Evolutionary conservation across 31 red algal genomes (phyloP).

Genomic region (Endocladia muricata): DNA sequence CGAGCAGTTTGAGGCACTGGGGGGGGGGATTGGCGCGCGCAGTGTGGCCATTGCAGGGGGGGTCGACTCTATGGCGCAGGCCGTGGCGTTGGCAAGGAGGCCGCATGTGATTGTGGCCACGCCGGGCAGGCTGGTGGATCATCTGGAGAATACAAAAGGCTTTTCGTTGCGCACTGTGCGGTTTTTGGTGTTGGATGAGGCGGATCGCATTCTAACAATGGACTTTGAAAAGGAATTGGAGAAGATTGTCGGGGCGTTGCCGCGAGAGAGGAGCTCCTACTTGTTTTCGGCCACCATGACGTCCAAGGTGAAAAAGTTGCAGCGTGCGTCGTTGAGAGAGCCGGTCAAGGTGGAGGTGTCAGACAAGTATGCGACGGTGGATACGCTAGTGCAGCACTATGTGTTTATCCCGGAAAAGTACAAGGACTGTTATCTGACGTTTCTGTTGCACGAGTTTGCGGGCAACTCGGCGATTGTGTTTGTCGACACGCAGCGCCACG

Average conservation of each 20-base stretch:
- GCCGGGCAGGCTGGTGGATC: slow-evolving; percentile 96
- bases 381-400: slow-evolving; percentile 90
- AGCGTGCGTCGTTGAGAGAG: slow-evolving; percentile 77
- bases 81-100: slow-evolving; percentile 88
- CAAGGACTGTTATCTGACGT: slow-evolving; percentile 92
- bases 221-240: slow-evolving; percentile 99
- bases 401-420: slow-evolving; percentile 90
- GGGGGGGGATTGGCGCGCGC: slow-evolving; percentile 63
- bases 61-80: slow-evolving; percentile 89
- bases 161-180: slow-evolving; percentile 78
- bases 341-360: slow-evolving; percentile 86
- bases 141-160: slow-evolving; percentile 96
- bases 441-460: slow-evolving; percentile 71
- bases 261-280: slow-evolving; percentile 69
- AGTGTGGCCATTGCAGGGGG: slow-evolving; percentile 79
- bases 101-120: slow-evolving; percentile 99
- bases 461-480: slow-evolving; percentile 88
- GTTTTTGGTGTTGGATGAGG: slow-evolving; percentile 95
- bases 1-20: slow-evolving; percentile 84
- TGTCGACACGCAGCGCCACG: slow-evolving; percentile 93
- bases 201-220: slow-evolving; percentile 96
- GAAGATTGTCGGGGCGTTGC: slow-evolving; percentile 79
- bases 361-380: slow-evolving; percentile 86
- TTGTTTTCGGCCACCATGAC: slow-evolving; percentile 99
- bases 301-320: slow-evolving; percentile 85